phyloP scores from a whole-genome alignment of 768 basidiomycete species.

The Phlegmacium glaucopus region DNA sequence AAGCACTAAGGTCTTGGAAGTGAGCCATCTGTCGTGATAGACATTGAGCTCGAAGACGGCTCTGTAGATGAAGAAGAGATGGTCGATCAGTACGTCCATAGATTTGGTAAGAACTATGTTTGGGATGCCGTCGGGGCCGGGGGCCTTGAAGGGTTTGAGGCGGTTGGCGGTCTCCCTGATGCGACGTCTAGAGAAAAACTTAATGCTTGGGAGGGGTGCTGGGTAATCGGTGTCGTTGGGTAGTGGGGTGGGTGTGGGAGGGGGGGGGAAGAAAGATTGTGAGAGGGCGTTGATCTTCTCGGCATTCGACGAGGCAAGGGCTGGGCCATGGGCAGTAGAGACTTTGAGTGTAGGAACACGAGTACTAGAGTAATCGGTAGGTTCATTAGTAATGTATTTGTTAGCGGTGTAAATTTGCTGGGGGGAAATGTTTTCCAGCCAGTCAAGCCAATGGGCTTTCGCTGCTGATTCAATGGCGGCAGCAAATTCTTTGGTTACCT shows the following conservation, averaged over 20 bases:
- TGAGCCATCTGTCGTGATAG: not conserved
- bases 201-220: not conserved
- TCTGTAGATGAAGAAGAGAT: not conserved
- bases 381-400: not conserved
- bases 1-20: slow-evolving; percentile 22
- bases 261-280: not conserved
- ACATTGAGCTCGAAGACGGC: not conserved
- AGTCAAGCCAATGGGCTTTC: not conserved
- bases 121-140: not conserved
- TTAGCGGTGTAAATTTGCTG: not conserved
- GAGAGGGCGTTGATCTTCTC: not conserved
- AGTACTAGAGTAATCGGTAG: not conserved
- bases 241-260: not conserved
- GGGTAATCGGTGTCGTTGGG: not conserved
- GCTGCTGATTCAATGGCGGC: not conserved
- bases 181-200: not conserved
- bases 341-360: too few species aligned
- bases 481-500: not conserved
- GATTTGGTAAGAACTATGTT: not conserved
- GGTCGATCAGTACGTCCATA: not conserved
- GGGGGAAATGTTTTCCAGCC: not conserved
- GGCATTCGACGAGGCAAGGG: not conserved
- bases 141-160: not conserved
- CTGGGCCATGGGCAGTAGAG: not conserved
- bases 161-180: not conserved